A percentile compares a stretch with the other conserved stretches of the same genome.
Evolutionary conservation across 2,329 filamentous ascomycete genomes (phyloP).

Genomic region (Aspergillus intermedius): DNA sequence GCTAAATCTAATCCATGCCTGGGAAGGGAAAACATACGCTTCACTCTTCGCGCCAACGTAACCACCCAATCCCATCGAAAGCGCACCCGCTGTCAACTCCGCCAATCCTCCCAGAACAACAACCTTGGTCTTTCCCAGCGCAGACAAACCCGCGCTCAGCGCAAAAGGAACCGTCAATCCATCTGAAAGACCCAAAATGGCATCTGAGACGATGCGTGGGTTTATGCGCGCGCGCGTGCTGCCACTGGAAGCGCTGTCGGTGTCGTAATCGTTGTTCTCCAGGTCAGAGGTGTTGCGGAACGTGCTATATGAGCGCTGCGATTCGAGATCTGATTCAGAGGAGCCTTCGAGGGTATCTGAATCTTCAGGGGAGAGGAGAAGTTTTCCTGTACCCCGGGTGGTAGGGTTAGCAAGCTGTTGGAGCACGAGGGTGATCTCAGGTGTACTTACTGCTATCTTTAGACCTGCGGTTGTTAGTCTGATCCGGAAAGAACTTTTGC

Average conservation of each 20-base stretch:
- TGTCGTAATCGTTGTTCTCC: constrained; percentile 15
- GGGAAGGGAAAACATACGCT: constrained; percentile 32
- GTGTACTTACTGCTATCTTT: not conserved
- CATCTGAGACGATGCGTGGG: constrained; percentile 47
- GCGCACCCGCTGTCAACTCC: constrained; percentile 67
- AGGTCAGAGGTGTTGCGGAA: constrained; percentile 21
- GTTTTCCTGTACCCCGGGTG: constrained; percentile 20
- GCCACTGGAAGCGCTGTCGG: constrained; percentile 14
- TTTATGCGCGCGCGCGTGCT: constrained; percentile 30
- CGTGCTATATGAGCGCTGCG: constrained; percentile 30
- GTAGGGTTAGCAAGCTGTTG: not conserved
- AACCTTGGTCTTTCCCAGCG: constrained; percentile 57
- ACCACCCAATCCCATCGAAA: constrained; percentile 72
- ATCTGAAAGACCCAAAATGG: constrained; percentile 70
- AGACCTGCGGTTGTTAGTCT: constrained; percentile 11
- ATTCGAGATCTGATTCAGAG: constrained; percentile 26
- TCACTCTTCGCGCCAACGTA: constrained; percentile 57
- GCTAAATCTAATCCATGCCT: not conserved
- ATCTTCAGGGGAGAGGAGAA: constrained; percentile 23
- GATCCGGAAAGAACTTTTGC: constrained; percentile 28
- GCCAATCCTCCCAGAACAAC: constrained; percentile 69
- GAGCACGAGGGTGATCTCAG: not conserved
- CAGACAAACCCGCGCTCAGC: constrained; percentile 61
- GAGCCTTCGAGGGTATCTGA: constrained; percentile 16
- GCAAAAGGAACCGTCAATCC: constrained; percentile 75